Conservation (phyloP, 257 asterid species). For the Jasminum sambac region DNA sequence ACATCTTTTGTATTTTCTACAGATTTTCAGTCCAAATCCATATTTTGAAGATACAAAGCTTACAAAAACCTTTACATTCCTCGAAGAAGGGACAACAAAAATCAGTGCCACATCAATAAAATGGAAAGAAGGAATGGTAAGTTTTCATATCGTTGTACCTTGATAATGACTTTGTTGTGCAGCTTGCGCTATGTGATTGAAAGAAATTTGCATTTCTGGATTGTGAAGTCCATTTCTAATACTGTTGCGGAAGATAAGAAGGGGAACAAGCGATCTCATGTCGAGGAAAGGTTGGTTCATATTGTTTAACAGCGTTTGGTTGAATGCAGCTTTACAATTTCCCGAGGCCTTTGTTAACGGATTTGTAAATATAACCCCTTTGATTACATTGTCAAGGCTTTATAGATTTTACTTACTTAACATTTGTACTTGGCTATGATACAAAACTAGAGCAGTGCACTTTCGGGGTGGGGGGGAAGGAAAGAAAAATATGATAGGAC, state of each 20-base stretch:
- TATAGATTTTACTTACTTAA: not conserved
- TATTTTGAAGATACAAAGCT: slow-evolving; percentile 78
- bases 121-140: slow-evolving; percentile 94
- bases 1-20: slow-evolving; percentile 22
- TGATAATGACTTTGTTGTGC: slow-evolving; percentile 8
- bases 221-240: slow-evolving; percentile 70
- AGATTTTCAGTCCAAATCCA: slow-evolving; percentile 83
- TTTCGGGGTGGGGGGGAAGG: too few relatives aligned
- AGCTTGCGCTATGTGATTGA: slow-evolving; percentile 26
- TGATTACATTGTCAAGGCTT: not conserved
- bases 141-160: slow-evolving; percentile 24
- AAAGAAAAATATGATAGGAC: not conserved
- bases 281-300: slow-evolving; percentile 75
- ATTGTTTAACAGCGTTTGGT: not conserved
- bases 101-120: slow-evolving; percentile 76
- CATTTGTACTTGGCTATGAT: not conserved
- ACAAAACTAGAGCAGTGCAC: not conserved
- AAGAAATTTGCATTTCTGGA: slow-evolving; percentile 24
- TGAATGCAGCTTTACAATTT: slow-evolving; percentile 1
- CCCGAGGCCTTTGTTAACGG: not conserved
- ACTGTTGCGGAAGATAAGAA: slow-evolving; percentile 78
- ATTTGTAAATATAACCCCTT: not conserved
- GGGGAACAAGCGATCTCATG: slow-evolving; percentile 72
- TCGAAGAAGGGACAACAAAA: slow-evolving; percentile 77
- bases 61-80: slow-evolving; percentile 78